These are phyloP conservation scores for Coemansia guatemalensis DNA, from an alignment of 192 early-diverging fungal species.

Conservation along the genomic window DNA sequence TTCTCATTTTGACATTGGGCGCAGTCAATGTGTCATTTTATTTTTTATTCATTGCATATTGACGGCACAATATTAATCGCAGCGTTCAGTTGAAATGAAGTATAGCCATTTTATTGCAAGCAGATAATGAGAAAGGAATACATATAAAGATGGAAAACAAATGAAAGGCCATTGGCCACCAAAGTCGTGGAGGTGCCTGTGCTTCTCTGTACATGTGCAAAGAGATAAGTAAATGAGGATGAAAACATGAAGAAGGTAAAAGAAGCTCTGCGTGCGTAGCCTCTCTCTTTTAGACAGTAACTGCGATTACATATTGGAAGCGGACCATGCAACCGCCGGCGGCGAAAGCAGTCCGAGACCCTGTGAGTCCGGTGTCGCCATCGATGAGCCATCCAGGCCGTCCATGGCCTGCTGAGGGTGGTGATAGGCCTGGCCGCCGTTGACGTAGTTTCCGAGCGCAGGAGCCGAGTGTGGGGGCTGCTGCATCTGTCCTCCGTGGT, in stretches of 20 bases:
- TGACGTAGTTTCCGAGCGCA: slow-evolving; percentile 35
- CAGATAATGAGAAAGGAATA: neutral
- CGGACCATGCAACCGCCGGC: slow-evolving; percentile 49
- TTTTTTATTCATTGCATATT: neutral
- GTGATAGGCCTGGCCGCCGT: slow-evolving; percentile 41
- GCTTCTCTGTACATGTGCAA: slow-evolving; percentile 43
- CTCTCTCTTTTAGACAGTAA: neutral
- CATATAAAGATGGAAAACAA: neutral
- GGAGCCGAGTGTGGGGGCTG: slow-evolving; percentile 24
- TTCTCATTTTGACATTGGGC: neutral
- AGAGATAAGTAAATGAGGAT: slow-evolving; percentile 17
- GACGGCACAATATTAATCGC: neutral
- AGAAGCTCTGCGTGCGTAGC: neutral
- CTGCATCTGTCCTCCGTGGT: slow-evolving; percentile 18
- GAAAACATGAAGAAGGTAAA: neutral
- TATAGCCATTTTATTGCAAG: neutral
- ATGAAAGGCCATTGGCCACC: neutral
- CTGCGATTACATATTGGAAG: slow-evolving; percentile 40
- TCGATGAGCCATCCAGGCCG: slow-evolving; percentile 30
- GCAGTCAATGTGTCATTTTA: neutral
- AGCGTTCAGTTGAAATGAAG: neutral
- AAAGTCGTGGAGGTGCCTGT: neutral
- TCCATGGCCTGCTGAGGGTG: slow-evolving; percentile 51
- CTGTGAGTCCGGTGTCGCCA: slow-evolving; percentile 36
- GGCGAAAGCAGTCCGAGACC: slow-evolving; percentile 49